Conservation (phyloP, 202 grass and related monocot genomes). For the Cymbopogon flexuosus region DNA sequence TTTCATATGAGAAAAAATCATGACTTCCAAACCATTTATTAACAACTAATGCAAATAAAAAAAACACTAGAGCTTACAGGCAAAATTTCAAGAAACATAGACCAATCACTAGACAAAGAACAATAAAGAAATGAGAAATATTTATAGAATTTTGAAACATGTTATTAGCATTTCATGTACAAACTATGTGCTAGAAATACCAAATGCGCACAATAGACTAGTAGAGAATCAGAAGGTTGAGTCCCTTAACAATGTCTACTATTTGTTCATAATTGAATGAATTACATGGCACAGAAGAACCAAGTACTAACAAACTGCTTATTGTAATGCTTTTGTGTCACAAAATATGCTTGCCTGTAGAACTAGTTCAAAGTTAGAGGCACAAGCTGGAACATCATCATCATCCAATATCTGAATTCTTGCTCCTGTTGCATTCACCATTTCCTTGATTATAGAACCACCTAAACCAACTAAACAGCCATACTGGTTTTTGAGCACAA, state of each 20-base stretch:
- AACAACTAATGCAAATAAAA: not conserved
- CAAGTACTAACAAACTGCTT: not conserved
- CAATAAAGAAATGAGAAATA: not conserved
- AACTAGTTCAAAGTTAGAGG: slow-evolving; percentile 37
- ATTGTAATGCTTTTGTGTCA: slow-evolving; percentile 3
- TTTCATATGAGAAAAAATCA: not conserved
- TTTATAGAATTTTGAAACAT: not conserved
- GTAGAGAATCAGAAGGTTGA: not conserved
- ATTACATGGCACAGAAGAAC: slow-evolving; percentile 8
- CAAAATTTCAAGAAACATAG: not conserved
- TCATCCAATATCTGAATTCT: slow-evolving; percentile 42
- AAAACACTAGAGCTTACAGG: not conserved
- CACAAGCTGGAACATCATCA: slow-evolving; percentile 37
- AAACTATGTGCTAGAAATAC: not conserved
- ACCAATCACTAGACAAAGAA: not conserved
- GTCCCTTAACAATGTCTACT: not conserved
- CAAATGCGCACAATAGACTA: not conserved
- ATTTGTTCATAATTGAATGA: not conserved
- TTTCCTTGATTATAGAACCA: slow-evolving; percentile 39
- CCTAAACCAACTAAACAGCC: slow-evolving; percentile 29
- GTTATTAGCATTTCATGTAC: not conserved
- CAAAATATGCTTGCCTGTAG: slow-evolving; percentile 32
- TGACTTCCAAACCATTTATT: not conserved
- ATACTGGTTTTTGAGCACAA: slow-evolving; percentile 27
- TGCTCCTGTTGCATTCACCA: slow-evolving; percentile 25